Evolutionary conservation across 495 filamentous ascomycete genomes (phyloP), one percentile per base, ranked within the genome.

Genomic region (Delitschia confertaspora): DNA sequence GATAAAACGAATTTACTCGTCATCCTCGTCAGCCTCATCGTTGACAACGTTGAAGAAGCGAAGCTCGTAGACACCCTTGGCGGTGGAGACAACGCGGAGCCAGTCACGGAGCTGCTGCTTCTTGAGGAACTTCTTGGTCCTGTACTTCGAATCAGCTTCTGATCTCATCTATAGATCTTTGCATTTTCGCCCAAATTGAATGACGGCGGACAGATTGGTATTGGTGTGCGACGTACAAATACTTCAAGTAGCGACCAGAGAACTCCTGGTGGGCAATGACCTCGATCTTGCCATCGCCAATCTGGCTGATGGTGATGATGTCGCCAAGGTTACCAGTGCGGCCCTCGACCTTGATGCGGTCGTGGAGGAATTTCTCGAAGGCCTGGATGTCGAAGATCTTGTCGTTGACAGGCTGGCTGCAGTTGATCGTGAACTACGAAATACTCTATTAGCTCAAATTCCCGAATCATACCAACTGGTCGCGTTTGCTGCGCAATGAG

Each of bases 81-180:
- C 83, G 62, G 88, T 95, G 43, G 87, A 88, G 64, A 98, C 93
- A 55, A 98, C 91, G 57, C 91, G 88, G 63, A 98, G 82, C 93
- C 93, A 98, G 75, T 98, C 91, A 71, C 91, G 84, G 67, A 98
- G 81, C 74, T 95, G 88, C 77, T 94, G 86, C 82, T 98, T 98
- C 85, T 98, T 98, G 68, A 98, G 84, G 82, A 93, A 98, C 76
- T 96, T 98, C 85, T 98, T 98, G 66, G 91, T 98, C 68, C 88
- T 95, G 56, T 10, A 38, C 19, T 14, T 33, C 13, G n/a, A 13
- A 29, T 29, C 26, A 29, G 26, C 13, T 7, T 13, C 7, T 13
- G 26, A 7, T 13, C 26, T 29, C 7, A 7, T 13, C 13, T 29
- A 7, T 29, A 29, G 7, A 29, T 7, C 26, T 13, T 13, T 7